Evolutionary conservation across 768 basidiomycete genomes (phyloP), one percentile per base, ranked within the genome.

Genomic region (Amanita thiersii): DNA sequence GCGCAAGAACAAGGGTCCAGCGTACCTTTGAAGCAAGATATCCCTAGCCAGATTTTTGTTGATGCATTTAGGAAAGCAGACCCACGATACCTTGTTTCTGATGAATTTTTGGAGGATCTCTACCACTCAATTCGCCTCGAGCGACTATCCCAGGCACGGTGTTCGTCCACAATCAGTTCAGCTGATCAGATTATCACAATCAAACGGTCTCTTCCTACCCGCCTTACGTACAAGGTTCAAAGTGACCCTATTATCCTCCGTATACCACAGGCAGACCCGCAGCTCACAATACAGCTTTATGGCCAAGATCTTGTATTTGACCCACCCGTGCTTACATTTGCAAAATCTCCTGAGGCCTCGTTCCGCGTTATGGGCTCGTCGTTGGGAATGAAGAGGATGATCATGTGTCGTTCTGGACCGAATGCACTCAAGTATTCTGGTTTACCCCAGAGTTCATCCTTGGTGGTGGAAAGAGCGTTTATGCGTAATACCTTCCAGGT

Each of bases 401-500:
- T 90, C 34, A 81, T 98, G 72, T 72, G 81, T 57, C 78, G 91
- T 35, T 74, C 81, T 33, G 92, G 96, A 1, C 69, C 77, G 15
- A 90, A 90, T 58, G 89, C 93, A 2, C 70, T 83, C 33, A 69
- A 77, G 42, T 98, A 97, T 57, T 65, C 79, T 1, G 85, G 86
- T 20, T 66, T 98, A 23, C 86, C 91, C 11, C 66, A 85, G 41
- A 89, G 82, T 56, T 81, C 75, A 50, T 69, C 79, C 4, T 68
- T 98, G 52, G 69, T 75, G 15, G 80, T 94, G 46, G 91, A 94
- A 56, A 82, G 91, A 14, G 81, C 89, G 0, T 97, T 97, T 65
- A 97, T 97, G 94, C 78, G 82, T 45, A 86, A 97, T 56, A 96
- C 93, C 0, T 93, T 98, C 72, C 89, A 96, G 58, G 63, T 97